Base-by-base conservation (phyloP, 805 yeast species). In the Wickerhamiella azyma region DNA sequence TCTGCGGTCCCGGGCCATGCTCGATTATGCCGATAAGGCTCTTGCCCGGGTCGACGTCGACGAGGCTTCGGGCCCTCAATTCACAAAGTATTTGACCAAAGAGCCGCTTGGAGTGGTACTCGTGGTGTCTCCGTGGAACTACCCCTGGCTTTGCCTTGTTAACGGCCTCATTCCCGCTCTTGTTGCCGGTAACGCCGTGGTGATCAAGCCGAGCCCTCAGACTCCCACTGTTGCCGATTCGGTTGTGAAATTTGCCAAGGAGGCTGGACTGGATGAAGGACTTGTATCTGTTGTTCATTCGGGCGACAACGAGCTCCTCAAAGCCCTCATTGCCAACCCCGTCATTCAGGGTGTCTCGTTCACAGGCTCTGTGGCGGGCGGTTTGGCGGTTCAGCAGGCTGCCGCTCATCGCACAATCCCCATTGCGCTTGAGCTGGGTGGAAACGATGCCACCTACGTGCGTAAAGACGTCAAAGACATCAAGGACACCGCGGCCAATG, bases 21-120 rank as follows among this genome's bases (percentile, higher is more conserved):
- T 62, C 41, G 52, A 46, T 8, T 54, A 50, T 36, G 64, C 64
- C 21, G 64, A 60, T 36, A 54, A 55, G 43, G 64, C 62, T 0
- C 54, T 62, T 28, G 55, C 55, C n/a, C 45, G 52, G 9, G 56
- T 53, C n/a, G 56, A 53, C 6, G 64, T 59, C 10, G 61, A 59
- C 33, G 54, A 48, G 17, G 52, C 40, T 2, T 45, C 57, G 5
- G 35, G 45, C 11, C 52, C 56, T 7, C 46, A 50, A 36, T 59
- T 61, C 55, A 55, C 55, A 17, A 59, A 59, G 47, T 62, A 58
- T 50, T 49, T 62, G n/a, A 54, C 63, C 16, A 77, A 76, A 53
- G 94, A 84, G 66, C 94, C 95, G 51, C 69, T 81, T 55, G 94
- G 94, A 63, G 94, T 84, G 46, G 80, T 88, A 66, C 86, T 92